These are phyloP conservation scores for Neofusicoccum kwambonambiense DNA, from an alignment of 2,329 filamentous ascomycete species.

Conservation along the genomic window DNA sequence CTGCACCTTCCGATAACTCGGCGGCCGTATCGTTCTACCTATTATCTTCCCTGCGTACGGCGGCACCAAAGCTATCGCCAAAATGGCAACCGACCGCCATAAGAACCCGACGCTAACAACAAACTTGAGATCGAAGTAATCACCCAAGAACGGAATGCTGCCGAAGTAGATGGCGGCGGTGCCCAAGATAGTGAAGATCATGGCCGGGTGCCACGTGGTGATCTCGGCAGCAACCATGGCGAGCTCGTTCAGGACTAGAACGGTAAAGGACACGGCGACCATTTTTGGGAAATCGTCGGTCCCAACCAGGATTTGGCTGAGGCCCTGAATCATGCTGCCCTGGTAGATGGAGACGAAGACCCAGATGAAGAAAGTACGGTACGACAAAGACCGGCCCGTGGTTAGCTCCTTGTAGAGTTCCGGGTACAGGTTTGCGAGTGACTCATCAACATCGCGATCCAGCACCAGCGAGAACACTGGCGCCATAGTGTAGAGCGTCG, in stretches of 20 bases:
- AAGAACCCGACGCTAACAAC: slow-evolving; percentile 77
- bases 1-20: slow-evolving; percentile 91
- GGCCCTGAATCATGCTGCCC: slow-evolving; percentile 91
- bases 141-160: slow-evolving; percentile 79
- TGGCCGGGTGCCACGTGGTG: slow-evolving; percentile 93
- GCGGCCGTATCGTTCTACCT: slow-evolving; percentile 80
- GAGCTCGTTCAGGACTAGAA: slow-evolving; percentile 88
- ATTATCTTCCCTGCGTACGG: slow-evolving; percentile 87
- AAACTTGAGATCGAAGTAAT: slow-evolving; percentile 85
- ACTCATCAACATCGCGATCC: slow-evolving; percentile 92
- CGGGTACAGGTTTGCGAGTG: slow-evolving; percentile 89
- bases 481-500: slow-evolving; percentile 89
- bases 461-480: slow-evolving; percentile 92
- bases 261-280: slow-evolving; percentile 89
- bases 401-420: slow-evolving; percentile 99
- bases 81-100: slow-evolving; percentile 82
- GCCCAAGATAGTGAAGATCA: slow-evolving; percentile 80
- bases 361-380: slow-evolving; percentile 96
- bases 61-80: slow-evolving; percentile 76
- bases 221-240: slow-evolving; percentile 97
- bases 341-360: slow-evolving; percentile 94
- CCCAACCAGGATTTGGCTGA: slow-evolving; percentile 82
- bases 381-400: slow-evolving; percentile 78
- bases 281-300: slow-evolving; percentile 59
- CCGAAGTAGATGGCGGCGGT: slow-evolving; percentile 79